A percentile compares a stretch with the other conserved stretches of the same genome.
Evolutionary conservation across 1,284 basidiomycete species (phyloP).

Genomic region (Takashimella tepidaria): DNA sequence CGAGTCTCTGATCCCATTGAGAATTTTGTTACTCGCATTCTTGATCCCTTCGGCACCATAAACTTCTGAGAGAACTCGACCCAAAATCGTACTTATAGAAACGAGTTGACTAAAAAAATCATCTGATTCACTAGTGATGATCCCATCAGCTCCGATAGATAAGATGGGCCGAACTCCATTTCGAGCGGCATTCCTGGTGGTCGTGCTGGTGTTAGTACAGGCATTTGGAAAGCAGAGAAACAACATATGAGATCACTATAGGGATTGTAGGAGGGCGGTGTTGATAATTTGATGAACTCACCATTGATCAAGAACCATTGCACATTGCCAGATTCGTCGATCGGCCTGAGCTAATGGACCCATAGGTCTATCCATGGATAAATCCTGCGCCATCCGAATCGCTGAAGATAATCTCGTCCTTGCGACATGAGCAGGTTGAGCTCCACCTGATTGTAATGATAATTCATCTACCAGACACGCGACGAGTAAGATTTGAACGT

Average conservation of each 20-base stretch:
- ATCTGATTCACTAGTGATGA: conserved; percentile 1
- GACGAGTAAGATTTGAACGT: conserved; percentile 22
- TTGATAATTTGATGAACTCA: conserved; percentile 3
- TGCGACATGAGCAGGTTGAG: conserved; percentile 12
- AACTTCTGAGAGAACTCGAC: conserved; percentile 10
- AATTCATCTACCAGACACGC: conserved; percentile 26
- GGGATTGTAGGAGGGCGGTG: background rate
- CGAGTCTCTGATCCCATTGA: conserved; percentile 13
- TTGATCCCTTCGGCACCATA: conserved; percentile 22
- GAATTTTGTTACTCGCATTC: conserved; percentile 8
- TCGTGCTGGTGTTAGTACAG: background rate
- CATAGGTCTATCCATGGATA: conserved; percentile 12
- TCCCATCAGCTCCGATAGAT: background rate
- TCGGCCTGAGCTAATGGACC: conserved; percentile 2
- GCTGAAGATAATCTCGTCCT: conserved; percentile 19
- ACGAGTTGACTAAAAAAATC: conserved; percentile 16
- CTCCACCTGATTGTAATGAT: conserved; percentile 12
- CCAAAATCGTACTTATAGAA: conserved; percentile 11
- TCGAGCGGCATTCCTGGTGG: conserved; percentile 23
- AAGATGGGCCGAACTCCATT: conserved; percentile 15
- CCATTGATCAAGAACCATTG: conserved; percentile 24
- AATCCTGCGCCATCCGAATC: conserved; percentile 23
- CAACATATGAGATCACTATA: background rate
- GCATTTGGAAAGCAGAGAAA: background rate
- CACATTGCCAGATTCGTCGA: conserved; percentile 21